Percentiles rank a stretch among this genome's conserved stretches.
Evolutionary conservation across 2,329 filamentous ascomycete species (phyloP).

Genomic region (Westerdykella ornata): DNA sequence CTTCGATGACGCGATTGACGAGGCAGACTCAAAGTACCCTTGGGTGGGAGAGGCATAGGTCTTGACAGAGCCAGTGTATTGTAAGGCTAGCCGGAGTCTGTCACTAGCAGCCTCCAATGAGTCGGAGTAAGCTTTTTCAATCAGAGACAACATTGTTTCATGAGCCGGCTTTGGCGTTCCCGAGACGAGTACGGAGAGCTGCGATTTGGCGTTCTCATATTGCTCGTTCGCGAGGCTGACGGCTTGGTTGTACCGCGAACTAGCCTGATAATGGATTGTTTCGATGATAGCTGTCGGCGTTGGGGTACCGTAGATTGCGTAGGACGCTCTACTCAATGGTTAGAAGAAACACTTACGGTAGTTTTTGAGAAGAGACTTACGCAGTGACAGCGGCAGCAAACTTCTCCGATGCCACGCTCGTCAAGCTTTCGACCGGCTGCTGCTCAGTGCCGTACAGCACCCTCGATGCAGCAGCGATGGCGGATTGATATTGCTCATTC

Average conservation of each 20-base stretch:
- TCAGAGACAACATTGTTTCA: constrained; percentile 61
- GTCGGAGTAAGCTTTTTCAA: constrained; percentile 61
- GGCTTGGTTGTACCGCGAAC: constrained; percentile 57
- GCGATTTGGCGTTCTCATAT: constrained; percentile 59
- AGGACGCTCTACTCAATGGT: constrained; percentile 42
- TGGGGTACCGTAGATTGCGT: constrained; percentile 50
- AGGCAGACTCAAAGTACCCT: constrained; percentile 51
- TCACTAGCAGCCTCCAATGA: constrained; percentile 58
- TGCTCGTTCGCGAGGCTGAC: constrained; percentile 60
- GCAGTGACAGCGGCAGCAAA: constrained; percentile 54
- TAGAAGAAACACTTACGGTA: constrained; percentile 6
- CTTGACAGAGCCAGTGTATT: constrained; percentile 37
- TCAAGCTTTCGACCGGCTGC: constrained; percentile 39
- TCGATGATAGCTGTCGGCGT: constrained; percentile 41
- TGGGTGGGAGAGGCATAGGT: constrained; percentile 39
- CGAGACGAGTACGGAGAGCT: constrained; percentile 60
- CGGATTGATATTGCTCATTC: constrained; percentile 51
- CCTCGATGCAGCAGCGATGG: constrained; percentile 51
- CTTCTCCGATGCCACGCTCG: constrained; percentile 48
- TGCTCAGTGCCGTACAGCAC: constrained; percentile 49
- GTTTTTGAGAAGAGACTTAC: constrained; percentile 33
- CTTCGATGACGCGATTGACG: constrained; percentile 62
- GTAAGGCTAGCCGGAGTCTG: constrained; percentile 51
- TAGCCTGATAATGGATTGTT: constrained; percentile 45
- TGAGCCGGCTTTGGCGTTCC: constrained; percentile 64